These are phyloP conservation scores for Hyaloperonospora brassicae DNA, from an alignment of 352 stramenopile species.

Conservation along the genomic window DNA sequence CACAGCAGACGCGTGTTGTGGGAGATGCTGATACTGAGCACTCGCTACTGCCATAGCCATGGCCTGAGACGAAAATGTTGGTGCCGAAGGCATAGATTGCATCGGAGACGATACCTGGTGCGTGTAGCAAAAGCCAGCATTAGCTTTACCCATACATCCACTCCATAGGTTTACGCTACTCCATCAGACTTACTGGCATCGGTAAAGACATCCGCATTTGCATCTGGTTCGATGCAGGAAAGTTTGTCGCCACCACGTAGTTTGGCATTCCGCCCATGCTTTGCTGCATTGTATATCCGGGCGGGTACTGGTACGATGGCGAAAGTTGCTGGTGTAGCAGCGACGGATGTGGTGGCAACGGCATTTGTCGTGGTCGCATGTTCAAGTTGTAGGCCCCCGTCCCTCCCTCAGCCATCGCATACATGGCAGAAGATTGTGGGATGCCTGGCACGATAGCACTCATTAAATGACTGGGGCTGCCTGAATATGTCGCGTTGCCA, in stretches of 20 bases:
- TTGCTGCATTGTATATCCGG: slow-evolving; percentile 38
- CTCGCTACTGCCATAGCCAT: slow-evolving; percentile 33
- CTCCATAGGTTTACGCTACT: neutral
- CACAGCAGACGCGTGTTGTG: slow-evolving; percentile 13
- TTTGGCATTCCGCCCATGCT: slow-evolving; percentile 38
- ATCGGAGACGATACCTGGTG: slow-evolving; percentile 24
- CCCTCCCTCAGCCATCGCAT: slow-evolving; percentile 34
- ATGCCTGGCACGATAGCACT: slow-evolving; percentile 9
- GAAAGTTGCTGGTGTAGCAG: slow-evolving; percentile 20
- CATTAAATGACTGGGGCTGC: slow-evolving; percentile 25
- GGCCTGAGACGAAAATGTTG: slow-evolving; percentile 27
- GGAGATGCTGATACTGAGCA: slow-evolving; percentile 24
- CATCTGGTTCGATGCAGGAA: slow-evolving; percentile 31
- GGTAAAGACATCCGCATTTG: slow-evolving; percentile 27
- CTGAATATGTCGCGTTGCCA: slow-evolving; percentile 23
- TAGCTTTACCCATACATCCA: slow-evolving; percentile 4
- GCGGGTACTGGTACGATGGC: slow-evolving; percentile 27
- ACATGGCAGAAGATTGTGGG: slow-evolving; percentile 29
- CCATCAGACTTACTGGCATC: slow-evolving; percentile 24
- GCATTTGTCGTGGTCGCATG: slow-evolving; percentile 20
- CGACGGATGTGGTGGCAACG: slow-evolving; percentile 12
- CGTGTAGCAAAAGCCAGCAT: neutral
- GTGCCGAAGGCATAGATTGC: slow-evolving; percentile 23
- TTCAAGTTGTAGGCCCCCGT: slow-evolving; percentile 31
- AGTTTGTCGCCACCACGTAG: slow-evolving; percentile 43